Base-by-base conservation (phyloP, 2,329 filamentous ascomycete genomes). In the Phaeoacremonium minimum region DNA sequence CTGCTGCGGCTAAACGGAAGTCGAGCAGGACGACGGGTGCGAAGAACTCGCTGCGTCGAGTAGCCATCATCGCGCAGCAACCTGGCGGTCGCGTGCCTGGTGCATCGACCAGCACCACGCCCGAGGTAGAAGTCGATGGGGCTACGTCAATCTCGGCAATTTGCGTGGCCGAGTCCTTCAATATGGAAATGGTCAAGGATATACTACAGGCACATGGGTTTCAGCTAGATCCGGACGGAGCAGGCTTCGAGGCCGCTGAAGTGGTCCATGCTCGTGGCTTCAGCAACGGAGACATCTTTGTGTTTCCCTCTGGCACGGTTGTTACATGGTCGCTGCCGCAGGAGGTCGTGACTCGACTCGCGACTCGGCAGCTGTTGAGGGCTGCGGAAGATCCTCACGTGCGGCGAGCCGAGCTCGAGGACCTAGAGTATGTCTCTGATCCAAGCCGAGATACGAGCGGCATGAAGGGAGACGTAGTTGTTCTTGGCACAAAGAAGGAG, bases 301-400 rank as follows among this genome's bases (percentile, higher is more conserved):
- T 98, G 38, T 98, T 98, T 48, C 89, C 91, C 7, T 95, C 90
- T 0, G 93, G 93, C 9, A 95, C 90, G 11, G 76, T 97, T 7
- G 93, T 97, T 6, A 84, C 87, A 16, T 98, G 93, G 93, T 86
- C 87, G 5, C 71, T 96, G 2, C 83, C 87, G 1, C 77, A 88
- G 42, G 79, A 84, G 39, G 77, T 88, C 14, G 83, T 89, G 13
- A 73, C 73, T 15, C 75, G 74, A 33, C 65, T 89, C 16, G 82
- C 85, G 5, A 85, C 85, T 7, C 77, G 75, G 38, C 80, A 85
- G 19, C 71, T 97, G 11, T 73, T 87, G 15, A 75, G 80, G 0
- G 89, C 91, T 2, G 87, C 90, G 12, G 76, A 85, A 46, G 80
- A 82, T 35, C 77, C 86, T 3, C 86, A 94, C 56, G 63, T 83